Conservation (phyloP, 1,284 basidiomycete genomes). For the Ustilago bromivora region DNA sequence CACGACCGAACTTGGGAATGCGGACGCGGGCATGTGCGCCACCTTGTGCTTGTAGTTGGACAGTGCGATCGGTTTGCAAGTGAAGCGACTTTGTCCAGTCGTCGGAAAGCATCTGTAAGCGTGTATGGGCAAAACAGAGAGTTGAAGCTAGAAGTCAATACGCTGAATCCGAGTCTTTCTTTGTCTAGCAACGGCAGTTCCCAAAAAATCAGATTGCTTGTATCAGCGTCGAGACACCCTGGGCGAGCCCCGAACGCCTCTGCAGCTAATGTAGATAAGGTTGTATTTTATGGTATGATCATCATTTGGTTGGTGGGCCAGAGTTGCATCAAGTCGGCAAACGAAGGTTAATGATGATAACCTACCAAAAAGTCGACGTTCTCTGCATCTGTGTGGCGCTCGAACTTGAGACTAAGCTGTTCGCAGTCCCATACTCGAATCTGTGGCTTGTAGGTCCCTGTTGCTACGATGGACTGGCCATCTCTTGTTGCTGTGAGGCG, state of each 20-base stretch:
- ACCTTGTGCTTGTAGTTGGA: conserved; percentile 94
- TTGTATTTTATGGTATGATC: conserved; percentile 45
- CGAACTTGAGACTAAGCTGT: conserved; percentile 93
- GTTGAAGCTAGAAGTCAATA: conserved; percentile 3
- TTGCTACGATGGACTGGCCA: conserved; percentile 91
- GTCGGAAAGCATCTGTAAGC: conserved; percentile 84
- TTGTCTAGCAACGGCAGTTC: background rate
- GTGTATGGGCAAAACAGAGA: background rate
- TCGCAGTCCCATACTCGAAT: conserved; percentile 96
- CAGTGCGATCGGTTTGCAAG: conserved; percentile 92
- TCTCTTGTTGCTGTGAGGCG: conserved; percentile 89
- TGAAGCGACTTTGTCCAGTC: conserved; percentile 99
- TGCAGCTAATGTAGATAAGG: conserved; percentile 65
- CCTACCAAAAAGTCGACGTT: conserved; percentile 97
- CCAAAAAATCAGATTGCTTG: conserved; percentile 45
- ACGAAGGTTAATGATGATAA: conserved; percentile 59
- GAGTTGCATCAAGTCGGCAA: background rate
- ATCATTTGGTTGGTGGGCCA: conserved; percentile 17
- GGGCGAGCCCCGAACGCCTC: conserved; percentile 24
- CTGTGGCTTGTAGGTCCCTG: conserved; percentile 98
- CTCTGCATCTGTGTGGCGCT: conserved; percentile 94
- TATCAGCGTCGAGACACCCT: conserved; percentile 41
- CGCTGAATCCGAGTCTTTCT: background rate
- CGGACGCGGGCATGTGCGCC: conserved; percentile 92
- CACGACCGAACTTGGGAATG: conserved; percentile 92